Evolutionary conservation across 2,329 filamentous ascomycete species (phyloP), one percentile per base, ranked within the genome.

Genomic region (Keithomyces neogunnii): DNA sequence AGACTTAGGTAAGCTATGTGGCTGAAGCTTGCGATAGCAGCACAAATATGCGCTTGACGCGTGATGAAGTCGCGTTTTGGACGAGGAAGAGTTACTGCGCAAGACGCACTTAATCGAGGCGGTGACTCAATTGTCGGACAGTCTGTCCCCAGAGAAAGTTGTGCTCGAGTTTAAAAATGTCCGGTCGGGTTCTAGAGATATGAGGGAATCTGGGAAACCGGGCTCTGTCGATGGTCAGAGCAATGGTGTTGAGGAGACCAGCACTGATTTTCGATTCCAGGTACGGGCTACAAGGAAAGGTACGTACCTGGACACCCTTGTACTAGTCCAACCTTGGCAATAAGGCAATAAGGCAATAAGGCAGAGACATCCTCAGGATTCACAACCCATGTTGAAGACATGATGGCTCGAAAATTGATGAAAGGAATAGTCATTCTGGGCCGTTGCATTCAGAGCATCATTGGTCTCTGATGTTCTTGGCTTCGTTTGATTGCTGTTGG

Each of bases 321-420:
- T 52, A 49, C 55, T 54, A 56, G 62, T 55, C 64, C 62, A 57
- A 57, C 62, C 62, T 54, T 51, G 46, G 50, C 19, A 47, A 39
- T 61, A 57, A 66, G 64, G 65, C 19, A 47, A 39, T 61, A 57
- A 66, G 64, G 65, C 65, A 60, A 60, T 58, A 65, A 65, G 62
- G 66, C 66, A 59, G 58, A 64, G 44, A 62, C 11, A 9, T 29
- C 39, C 31, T 50, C 42, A 36, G 28, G 31, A 10, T 40, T 19
- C 35, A 28, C 10, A 39, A 39, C 13, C 19, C 11, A 9, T n/a
- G 11, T 39, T 40, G 5, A 19, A 19, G 19, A 19, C 19, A 19
- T 19, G 19, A 19, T 19, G 19, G 19, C 19, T 19, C 19, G 19
- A 19, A 19, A 19, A 19, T 19, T 19, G 19, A 19, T 19, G 19